Evolutionary conservation across 306 rosid species (phyloP), one percentile per base, ranked within the genome.

Genomic region (Medicago ruthenica): DNA sequence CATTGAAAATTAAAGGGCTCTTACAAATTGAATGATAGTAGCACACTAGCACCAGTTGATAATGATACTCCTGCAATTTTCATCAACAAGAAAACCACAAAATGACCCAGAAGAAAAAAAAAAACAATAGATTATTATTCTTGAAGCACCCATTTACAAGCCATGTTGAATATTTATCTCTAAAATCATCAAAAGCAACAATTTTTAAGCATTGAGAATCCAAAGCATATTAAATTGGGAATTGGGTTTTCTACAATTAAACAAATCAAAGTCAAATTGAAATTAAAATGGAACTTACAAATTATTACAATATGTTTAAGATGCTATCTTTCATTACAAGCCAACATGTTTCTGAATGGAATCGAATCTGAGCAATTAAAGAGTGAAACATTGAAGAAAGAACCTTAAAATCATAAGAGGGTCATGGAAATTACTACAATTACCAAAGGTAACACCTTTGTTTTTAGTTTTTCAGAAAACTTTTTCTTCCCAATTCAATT

Each of bases 311-410:
- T 39, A 5, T 20, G 5, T 13, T 67, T 67, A 67, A 27, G 74
- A 73, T 75, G 72, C 76, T 63, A 62, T 39, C 68, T 70, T 79
- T 34, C 60, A 13, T 27, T 27, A 34, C 11, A 51, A 60, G 42
- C 58, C 53, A 70, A 70, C 75, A 47, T 81, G 81, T 67, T 75
- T 58, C 72, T 17, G 51, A 14, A 22, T 75, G 67, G 82, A 76
- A 79, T 62, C 80, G 75, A 85, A 79, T 79, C 75, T 48, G n/a
- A 31, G 55, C 4, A n/a, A 61, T 51, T 42, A 39, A 71, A 85
- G 59, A 51, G 18, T 76, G 71, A 75, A 85, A 61, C 69, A 61
- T 79, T 27, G 36, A 9, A 60, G 88, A 79, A 75, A 78, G 61
- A 78, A 76, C 76, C 79, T 78, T 14, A 39, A 20, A 34, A 63